phyloP scores from a whole-genome alignment of 805 yeast species.

The Candida corydali region DNA sequence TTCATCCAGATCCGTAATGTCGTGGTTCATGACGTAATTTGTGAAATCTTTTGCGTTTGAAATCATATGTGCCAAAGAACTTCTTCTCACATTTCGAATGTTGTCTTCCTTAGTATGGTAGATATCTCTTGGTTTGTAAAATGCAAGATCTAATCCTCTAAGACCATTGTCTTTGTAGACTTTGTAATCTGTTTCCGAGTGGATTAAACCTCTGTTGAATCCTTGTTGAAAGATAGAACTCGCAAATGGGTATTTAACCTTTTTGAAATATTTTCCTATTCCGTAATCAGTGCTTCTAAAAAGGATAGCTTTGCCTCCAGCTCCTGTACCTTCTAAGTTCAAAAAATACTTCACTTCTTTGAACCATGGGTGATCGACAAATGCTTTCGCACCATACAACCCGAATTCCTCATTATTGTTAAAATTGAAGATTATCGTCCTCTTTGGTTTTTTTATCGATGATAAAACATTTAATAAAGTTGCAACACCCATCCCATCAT shows the following conservation, averaged over 20 bases:
- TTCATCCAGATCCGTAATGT: conserved; percentile 28
- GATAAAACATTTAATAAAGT: conserved; percentile 69
- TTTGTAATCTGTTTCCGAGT: conserved; percentile 82
- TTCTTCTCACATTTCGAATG: conserved; percentile 57
- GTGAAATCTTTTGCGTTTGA: conserved; percentile 63
- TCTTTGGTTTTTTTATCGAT: conserved; percentile 48
- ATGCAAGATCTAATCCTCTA: conserved; percentile 87
- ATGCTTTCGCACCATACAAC: conserved; percentile 72
- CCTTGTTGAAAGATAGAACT: conserved; percentile 82
- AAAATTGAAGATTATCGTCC: conserved; percentile 78
- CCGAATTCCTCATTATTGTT: conserved; percentile 91
- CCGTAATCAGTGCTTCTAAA: conserved; percentile 83
- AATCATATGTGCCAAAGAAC: conserved; percentile 83
- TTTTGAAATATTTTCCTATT: conserved; percentile 52
- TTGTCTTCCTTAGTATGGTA: conserved; percentile 80
- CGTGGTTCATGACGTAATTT: conserved; percentile 30
- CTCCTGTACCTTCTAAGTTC: conserved; percentile 90
- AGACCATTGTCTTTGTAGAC: conserved; percentile 64
- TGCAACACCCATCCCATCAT: conserved; percentile 88
- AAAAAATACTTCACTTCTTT: conserved; percentile 58
- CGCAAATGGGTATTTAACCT: conserved; percentile 69
- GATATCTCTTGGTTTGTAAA: conserved; percentile 75
- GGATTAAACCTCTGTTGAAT: conserved; percentile 64
- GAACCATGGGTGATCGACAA: conserved; percentile 71
- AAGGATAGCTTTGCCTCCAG: conserved; percentile 79